Conservation (phyloP, 176 grass and related monocot genomes). For the Lolium rigidum region DNA sequence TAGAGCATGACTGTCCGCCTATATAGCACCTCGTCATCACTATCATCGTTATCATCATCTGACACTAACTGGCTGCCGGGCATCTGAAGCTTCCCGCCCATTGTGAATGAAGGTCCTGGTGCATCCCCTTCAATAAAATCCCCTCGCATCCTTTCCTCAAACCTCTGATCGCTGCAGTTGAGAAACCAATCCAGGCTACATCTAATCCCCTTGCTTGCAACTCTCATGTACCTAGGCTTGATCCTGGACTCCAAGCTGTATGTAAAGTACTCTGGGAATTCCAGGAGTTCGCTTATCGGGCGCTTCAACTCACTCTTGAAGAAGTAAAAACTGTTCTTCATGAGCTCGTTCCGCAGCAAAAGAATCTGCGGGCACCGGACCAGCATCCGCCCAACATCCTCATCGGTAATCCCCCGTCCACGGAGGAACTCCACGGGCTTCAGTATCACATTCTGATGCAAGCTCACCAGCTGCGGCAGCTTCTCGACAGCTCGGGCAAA, state of each 20-base stretch:
- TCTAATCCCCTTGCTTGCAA: constrained; percentile 67
- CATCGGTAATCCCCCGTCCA: constrained; percentile 63
- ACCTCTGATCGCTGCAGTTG: constrained; percentile 92
- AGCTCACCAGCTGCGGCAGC: constrained; percentile 84
- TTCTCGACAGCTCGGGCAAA: constrained; percentile 77
- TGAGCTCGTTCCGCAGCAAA: constrained; percentile 60
- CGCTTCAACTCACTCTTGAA: constrained; percentile 90
- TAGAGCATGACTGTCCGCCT: constrained; percentile 86
- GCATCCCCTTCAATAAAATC: constrained; percentile 87
- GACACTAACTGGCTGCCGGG: constrained; percentile 67
- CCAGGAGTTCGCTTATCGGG: constrained; percentile 72
- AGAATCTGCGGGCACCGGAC: constrained; percentile 83
- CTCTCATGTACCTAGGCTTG: constrained; percentile 77
- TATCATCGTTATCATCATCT: constrained; percentile 75
- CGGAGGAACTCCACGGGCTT: constrained; percentile 80
- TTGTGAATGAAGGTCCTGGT: constrained; percentile 75
- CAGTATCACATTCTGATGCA: constrained; percentile 80
- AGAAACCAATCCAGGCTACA: constrained; percentile 94
- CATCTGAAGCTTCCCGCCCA: constrained; percentile 95
- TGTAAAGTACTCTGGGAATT: constrained; percentile 92
- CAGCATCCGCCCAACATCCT: constrained; percentile 77
- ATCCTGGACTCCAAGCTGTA: constrained; percentile 96
- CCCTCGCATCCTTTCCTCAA: constrained; percentile 86
- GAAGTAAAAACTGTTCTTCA: constrained; percentile 95
- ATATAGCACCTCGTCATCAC: constrained; percentile 87